Conservation (phyloP, 2,329 filamentous ascomycete species). For the Bisporella sp. region DNA sequence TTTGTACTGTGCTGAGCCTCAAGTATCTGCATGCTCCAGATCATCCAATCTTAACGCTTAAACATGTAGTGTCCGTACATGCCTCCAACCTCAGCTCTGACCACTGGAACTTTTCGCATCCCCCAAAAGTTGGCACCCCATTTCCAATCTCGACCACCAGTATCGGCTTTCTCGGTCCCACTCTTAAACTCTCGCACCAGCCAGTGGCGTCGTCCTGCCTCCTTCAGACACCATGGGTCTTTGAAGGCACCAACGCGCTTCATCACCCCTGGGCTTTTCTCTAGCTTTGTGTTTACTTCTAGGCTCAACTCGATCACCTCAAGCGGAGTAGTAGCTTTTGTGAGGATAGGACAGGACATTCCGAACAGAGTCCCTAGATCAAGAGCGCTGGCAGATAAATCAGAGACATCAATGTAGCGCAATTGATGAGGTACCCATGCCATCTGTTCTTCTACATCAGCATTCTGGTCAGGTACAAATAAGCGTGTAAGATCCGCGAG, state of each 20-base stretch:
- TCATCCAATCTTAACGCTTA: constrained; percentile 28
- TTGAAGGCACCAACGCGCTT: constrained; percentile 33
- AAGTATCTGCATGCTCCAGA: too few relatives aligned
- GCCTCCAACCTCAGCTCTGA: constrained; percentile 47
- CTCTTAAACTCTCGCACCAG: constrained; percentile 43
- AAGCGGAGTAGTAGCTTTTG: constrained; percentile 55
- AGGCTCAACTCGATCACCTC: constrained; percentile 71
- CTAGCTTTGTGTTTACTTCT: constrained; percentile 58
- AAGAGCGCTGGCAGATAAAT: constrained; percentile 55
- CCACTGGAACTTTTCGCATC: constrained; percentile 61
- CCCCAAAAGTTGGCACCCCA: constrained; percentile 81
- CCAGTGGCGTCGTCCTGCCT: constrained; percentile 59
- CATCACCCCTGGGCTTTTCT: constrained; percentile 35
- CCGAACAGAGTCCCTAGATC: constrained; percentile 47
- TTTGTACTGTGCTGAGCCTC: too few relatives aligned
- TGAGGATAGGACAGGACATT: constrained; percentile 48
- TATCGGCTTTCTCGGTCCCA: constrained; percentile 33
- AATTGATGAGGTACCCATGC: constrained; percentile 52
- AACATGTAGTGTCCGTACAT: constrained; percentile 55
- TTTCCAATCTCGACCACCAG: constrained; percentile 65
- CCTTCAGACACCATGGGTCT: constrained; percentile 57
- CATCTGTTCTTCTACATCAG: constrained; percentile 28
- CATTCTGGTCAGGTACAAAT: constrained; percentile 18
- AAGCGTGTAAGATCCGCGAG: constrained; percentile 47
- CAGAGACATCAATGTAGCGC: constrained; percentile 71